phyloP scores from a whole-genome alignment of 2,329 filamentous ascomycete genomes.

The Emergomyces orientalis region DNA sequence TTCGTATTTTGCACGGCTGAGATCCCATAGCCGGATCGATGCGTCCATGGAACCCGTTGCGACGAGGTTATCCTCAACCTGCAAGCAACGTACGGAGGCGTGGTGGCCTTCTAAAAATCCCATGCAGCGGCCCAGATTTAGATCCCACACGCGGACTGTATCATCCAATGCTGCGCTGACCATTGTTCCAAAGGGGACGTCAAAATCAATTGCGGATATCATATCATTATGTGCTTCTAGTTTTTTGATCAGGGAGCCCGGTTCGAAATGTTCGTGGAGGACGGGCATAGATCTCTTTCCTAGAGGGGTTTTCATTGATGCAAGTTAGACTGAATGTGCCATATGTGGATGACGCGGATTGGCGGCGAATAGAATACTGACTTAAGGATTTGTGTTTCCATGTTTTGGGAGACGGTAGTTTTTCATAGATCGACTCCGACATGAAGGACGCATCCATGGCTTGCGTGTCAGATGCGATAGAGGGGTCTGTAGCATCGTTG shows the following conservation, averaged over 20 bases:
- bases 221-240: constrained; percentile 79
- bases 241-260: constrained; percentile 79
- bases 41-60: constrained; percentile 93
- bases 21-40: constrained; percentile 87
- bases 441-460: constrained; percentile 62
- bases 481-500: constrained; percentile 34
- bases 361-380: constrained; percentile 17
- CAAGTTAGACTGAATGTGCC: neutral
- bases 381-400: constrained; percentile 40
- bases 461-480: constrained; percentile 47
- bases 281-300: constrained; percentile 72
- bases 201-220: constrained; percentile 88
- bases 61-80: constrained; percentile 91
- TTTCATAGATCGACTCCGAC: constrained; percentile 96
- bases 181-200: constrained; percentile 92
- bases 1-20: constrained; percentile 78
- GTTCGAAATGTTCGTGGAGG: constrained; percentile 87
- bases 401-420: constrained; percentile 59
- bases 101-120: constrained; percentile 88
- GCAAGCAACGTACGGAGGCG: constrained; percentile 81
- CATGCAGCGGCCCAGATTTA: constrained; percentile 87
- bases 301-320: constrained; percentile 25
- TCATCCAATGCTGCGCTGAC: constrained; percentile 89
- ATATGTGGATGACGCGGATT: neutral
- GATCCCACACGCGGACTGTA: constrained; percentile 89